Evolutionary conservation across 441 rosid species (phyloP).

Genomic region (Viola pubescens): DNA sequence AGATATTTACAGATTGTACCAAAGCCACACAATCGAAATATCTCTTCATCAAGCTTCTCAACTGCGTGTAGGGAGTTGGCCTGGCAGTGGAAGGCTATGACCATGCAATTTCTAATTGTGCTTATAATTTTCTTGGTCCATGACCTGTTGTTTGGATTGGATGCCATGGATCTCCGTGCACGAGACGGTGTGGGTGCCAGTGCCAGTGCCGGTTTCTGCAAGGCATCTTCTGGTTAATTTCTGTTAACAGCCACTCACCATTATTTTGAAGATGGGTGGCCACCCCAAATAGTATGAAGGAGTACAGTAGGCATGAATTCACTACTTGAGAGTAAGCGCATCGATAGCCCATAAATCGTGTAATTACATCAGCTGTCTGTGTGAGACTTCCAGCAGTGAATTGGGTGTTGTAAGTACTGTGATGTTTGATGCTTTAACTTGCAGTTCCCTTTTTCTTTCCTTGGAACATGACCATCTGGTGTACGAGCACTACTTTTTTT

Average conservation of each 20-base stretch:
- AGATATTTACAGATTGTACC: conserved; percentile 48
- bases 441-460: too few relatives aligned
- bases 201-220: conserved; percentile 6
- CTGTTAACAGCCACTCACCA: conserved; percentile 11
- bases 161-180: conserved; percentile 3
- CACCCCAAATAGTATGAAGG: not conserved
- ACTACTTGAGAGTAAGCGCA: conserved; percentile 4
- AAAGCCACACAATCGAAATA: conserved; percentile 48
- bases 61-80: conserved; percentile 22
- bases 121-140: not conserved
- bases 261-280: conserved; percentile 8
- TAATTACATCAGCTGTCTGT: not conserved
- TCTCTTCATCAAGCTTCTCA: conserved; percentile 40
- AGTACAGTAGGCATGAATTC: not conserved
- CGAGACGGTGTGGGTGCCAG: not conserved
- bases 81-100: conserved; percentile 24
- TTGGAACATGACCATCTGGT: too few relatives aligned
- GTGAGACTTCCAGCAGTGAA: too few relatives aligned
- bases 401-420: too few relatives aligned
- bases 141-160: not conserved
- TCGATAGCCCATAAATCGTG: conserved; percentile 14
- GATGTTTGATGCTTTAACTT: too few relatives aligned
- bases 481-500: too few relatives aligned
- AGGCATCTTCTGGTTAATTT: conserved; percentile 10
- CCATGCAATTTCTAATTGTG: too few relatives aligned